Percentiles rank a stretch among this genome's conserved stretches.
These are phyloP conservation scores for Echium plantagineum DNA, from an alignment of 257 asterid species.

Conservation along the genomic window DNA sequence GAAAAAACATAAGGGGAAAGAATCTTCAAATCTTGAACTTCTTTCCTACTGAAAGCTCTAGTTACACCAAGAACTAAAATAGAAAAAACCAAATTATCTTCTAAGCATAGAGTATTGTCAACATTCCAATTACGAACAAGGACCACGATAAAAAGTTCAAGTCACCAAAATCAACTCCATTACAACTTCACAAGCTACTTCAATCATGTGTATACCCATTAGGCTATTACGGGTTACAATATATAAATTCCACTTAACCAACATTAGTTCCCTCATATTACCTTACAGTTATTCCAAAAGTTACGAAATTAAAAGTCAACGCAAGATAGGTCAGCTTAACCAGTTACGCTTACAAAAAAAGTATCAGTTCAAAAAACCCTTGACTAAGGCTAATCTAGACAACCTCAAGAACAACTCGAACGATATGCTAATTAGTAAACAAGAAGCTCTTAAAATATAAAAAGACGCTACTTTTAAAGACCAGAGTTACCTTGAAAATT, in stretches of 20 bases:
- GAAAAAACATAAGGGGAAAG: neutral
- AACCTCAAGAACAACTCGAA: neutral
- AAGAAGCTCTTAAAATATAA: neutral
- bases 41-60: neutral
- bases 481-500: constrained; percentile 10
- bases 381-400: neutral
- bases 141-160: too few relatives aligned
- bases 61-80: neutral
- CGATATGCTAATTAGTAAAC: neutral
- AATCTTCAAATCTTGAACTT: neutral
- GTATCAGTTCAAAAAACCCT: too few relatives aligned
- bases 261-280: too few relatives aligned
- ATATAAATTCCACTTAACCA: too few relatives aligned
- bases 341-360: too few relatives aligned
- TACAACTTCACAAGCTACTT: too few relatives aligned
- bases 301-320: too few relatives aligned
- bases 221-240: too few relatives aligned
- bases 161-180: too few relatives aligned
- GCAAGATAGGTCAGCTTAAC: too few relatives aligned
- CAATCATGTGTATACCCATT: too few relatives aligned
- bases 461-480: neutral
- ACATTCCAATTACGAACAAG: neutral
- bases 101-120: neutral
- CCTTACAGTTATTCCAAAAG: too few relatives aligned
- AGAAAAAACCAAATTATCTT: neutral